These are phyloP conservation scores for Candolleomyces eurysporus DNA, from an alignment of 768 basidiomycete species.

Conservation along the genomic window DNA sequence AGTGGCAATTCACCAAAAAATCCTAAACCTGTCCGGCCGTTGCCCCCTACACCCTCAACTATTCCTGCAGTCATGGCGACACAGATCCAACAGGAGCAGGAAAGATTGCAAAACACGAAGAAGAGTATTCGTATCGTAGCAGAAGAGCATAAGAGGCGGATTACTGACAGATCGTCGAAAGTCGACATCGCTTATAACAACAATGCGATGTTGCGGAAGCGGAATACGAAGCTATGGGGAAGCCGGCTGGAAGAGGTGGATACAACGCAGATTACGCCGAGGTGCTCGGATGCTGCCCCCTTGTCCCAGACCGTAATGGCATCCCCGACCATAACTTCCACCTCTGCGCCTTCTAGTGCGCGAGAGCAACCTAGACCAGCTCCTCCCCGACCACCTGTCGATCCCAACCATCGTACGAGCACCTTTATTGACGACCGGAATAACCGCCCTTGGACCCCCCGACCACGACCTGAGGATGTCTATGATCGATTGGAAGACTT, in stretches of 20 bases:
- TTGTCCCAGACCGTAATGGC: too few species aligned
- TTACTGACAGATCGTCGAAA: constrained; percentile 53
- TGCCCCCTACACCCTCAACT: constrained; percentile 43
- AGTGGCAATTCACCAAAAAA: constrained; percentile 78
- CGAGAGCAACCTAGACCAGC: constrained; percentile 18
- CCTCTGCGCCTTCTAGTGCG: too few species aligned
- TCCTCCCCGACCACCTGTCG: constrained; percentile 24
- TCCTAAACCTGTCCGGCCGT: constrained; percentile 44
- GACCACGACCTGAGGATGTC: constrained; percentile 89
- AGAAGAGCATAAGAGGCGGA: constrained; percentile 28
- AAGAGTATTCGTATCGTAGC: constrained; percentile 94
- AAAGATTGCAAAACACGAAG: constrained; percentile 57
- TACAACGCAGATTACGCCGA: constrained; percentile 63
- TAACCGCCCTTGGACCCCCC: constrained; percentile 76
- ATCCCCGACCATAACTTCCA: too few species aligned
- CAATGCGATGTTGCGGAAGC: constrained; percentile 56
- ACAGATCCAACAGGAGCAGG: constrained; percentile 21
- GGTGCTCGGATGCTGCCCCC: too few species aligned
- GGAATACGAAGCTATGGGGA: constrained; percentile 96
- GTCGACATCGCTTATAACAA: constrained; percentile 48
- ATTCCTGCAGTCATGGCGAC: constrained; percentile 10
- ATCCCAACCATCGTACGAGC: constrained; percentile 38
- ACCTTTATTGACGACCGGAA: constrained; percentile 64
- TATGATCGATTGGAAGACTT: constrained; percentile 91
- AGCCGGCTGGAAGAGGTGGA: constrained; percentile 92